Percentiles rank a stretch among this genome's conserved stretches.
Conservation (phyloP, 2,329 filamentous ascomycete genomes). For the Botrytis porri region DNA sequence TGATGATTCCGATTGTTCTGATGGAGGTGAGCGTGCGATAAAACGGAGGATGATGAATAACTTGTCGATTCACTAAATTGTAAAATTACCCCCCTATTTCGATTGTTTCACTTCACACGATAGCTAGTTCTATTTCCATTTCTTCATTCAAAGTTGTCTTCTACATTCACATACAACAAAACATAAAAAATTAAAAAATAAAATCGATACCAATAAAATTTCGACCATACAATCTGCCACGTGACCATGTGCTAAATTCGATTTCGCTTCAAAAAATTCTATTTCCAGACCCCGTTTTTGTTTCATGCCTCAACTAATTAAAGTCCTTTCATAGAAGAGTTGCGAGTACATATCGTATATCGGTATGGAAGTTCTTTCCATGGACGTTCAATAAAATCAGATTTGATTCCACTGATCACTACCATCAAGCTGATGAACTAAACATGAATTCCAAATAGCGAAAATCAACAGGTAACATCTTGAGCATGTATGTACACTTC, state of each 20-base stretch:
- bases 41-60: background rate
- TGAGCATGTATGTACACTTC: background rate
- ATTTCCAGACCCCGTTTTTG: background rate
- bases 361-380: background rate
- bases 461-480: background rate
- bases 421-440: background rate
- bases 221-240: background rate
- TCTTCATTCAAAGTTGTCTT: background rate
- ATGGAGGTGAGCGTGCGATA: background rate
- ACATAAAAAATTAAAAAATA: background rate
- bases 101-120: background rate
- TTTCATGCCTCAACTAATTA: accelerated
- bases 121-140: background rate
- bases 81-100: background rate
- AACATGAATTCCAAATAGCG: background rate
- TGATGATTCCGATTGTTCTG: background rate
- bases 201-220: background rate
- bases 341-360: background rate
- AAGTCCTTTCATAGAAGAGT: background rate
- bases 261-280: background rate
- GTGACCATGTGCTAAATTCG: background rate
- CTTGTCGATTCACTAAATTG: background rate
- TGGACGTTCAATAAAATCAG: background rate
- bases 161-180: accelerated
- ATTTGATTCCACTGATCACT: background rate